Conservation (phyloP, 257 asterid species). For the Fraxinus cuspidata region DNA sequence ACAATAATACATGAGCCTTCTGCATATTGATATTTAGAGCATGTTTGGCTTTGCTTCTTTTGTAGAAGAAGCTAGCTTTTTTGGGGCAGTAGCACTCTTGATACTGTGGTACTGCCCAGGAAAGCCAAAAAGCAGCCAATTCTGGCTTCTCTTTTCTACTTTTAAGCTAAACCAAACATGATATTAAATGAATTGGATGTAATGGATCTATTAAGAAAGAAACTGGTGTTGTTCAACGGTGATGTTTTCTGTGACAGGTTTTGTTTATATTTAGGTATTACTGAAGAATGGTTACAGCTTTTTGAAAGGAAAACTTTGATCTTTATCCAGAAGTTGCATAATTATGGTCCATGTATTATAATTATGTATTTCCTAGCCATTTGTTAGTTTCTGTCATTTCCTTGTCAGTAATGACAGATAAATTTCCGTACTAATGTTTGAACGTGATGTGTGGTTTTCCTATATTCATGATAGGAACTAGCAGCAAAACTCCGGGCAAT, state of each 20-base stretch:
- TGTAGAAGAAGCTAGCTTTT: no score
- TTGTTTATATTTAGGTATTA: no score
- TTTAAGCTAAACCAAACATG: no score
- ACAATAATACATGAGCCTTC: no score
- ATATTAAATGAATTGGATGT: no score
- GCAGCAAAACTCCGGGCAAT: slow-evolving; percentile 55
- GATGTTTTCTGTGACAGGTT: neutral
- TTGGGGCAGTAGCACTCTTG: no score
- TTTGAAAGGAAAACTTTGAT: neutral
- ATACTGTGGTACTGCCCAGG: no score
- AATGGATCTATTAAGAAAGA: no score
- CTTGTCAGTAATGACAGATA: neutral
- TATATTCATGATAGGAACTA: slow-evolving; percentile 50
- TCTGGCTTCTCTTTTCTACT: no score
- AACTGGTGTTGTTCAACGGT: neutral
- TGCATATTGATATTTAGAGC: no score
- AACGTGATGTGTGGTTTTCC: neutral
- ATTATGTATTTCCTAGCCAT: neutral
- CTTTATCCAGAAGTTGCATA: neutral
- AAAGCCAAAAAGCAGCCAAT: no score
- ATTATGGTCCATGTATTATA: neutral
- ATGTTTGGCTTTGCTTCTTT: no score
- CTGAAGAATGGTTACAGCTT: neutral
- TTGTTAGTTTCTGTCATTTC: slow-evolving; percentile 14
- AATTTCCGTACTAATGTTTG: neutral